Base-by-base conservation (phyloP, 257 asterid genomes). In the Nicotiana noctiflora region DNA sequence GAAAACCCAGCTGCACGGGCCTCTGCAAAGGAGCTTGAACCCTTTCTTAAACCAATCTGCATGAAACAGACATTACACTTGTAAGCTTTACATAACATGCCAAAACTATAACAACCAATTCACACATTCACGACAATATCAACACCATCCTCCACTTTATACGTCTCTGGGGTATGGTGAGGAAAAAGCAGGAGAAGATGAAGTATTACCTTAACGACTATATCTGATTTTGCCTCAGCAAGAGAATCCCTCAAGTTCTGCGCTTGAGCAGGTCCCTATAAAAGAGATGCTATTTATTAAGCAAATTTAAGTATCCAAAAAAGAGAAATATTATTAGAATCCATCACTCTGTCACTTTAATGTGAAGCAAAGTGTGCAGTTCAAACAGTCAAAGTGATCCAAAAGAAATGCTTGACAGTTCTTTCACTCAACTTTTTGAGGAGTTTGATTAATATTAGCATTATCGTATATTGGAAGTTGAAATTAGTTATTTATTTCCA, bases 261-360 rank as follows among this genome's bases (percentile, higher is more conserved):
- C 81, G 99, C 99, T 86, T 95, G 99, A 52, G 99, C 99, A 57
- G 99, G 99, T 59, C 99, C 99, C 99, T 95, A 78, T 62, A 55
- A 74, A 31, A 74, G 34, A 80, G 13, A 52, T 49, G 40, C 14
- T 46, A 49, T 14, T 49, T 49, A 49, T 4, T 25, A 49, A 72
- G 61, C 21, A 72, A 72, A 49, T 21, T 34, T 72, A 21, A 13
- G 8, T 13, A 6, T 46, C 11, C 5, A 1, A 34, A 21, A 34
- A 9, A 68, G 4, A 44, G n/a, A 68, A 70, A 3, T 44, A 32
- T 4, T 44, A 32, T 70, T 70, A 70, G 23, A 70, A 70, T 56
- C 37, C 5, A 62, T 62, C 0, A 6, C n/a, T 27, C 27, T 9
- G 6, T 12, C 4, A 5, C 19, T 12, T 44, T 8, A 68, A 68